These are phyloP conservation scores for Dactylellina sp. DNA, from an alignment of 2,329 filamentous ascomycete genomes.

Conservation along the genomic window DNA sequence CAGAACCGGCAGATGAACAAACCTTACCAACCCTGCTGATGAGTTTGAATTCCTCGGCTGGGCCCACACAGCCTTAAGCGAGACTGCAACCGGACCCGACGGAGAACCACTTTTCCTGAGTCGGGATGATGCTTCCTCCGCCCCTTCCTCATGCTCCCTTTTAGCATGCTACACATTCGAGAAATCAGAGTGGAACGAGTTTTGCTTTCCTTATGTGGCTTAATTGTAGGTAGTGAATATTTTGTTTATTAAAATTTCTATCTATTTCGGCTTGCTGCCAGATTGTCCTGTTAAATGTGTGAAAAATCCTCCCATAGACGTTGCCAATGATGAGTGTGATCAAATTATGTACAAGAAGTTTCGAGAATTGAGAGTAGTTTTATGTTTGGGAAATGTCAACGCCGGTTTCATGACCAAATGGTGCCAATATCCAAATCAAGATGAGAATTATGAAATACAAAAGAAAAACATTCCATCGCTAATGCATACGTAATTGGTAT, in stretches of 20 bases:
- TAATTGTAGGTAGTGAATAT: too few relatives aligned
- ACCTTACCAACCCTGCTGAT: conserved; percentile 8
- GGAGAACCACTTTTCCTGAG: conserved; percentile 4
- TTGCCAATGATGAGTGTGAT: conserved; percentile 11
- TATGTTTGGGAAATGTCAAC: conserved; percentile 12
- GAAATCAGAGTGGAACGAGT: neutral
- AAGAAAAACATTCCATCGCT: conserved; percentile 20
- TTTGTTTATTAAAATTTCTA: conserved; percentile 7
- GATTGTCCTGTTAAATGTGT: neutral
- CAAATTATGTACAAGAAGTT: conserved; percentile 62
- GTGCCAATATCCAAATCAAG: neutral
- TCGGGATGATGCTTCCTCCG: conserved; percentile 1
- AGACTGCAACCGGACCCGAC: conserved; percentile 19
- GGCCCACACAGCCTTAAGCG: neutral
- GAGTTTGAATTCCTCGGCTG: conserved; percentile 2
- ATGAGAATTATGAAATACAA: neutral
- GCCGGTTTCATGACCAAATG: neutral
- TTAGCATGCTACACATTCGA: too few relatives aligned
- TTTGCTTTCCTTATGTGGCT: too few relatives aligned
- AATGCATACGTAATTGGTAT: conserved; percentile 29
- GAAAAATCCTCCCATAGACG: conserved; percentile 9
- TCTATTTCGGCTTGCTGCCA: neutral
- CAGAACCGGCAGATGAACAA: conserved; percentile 18
- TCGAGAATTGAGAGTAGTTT: conserved; percentile 13
- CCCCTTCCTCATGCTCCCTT: neutral